Evolutionary conservation across 164 flowering plant species (phyloP).

Genomic region (Nymphaea thermarum): DNA sequence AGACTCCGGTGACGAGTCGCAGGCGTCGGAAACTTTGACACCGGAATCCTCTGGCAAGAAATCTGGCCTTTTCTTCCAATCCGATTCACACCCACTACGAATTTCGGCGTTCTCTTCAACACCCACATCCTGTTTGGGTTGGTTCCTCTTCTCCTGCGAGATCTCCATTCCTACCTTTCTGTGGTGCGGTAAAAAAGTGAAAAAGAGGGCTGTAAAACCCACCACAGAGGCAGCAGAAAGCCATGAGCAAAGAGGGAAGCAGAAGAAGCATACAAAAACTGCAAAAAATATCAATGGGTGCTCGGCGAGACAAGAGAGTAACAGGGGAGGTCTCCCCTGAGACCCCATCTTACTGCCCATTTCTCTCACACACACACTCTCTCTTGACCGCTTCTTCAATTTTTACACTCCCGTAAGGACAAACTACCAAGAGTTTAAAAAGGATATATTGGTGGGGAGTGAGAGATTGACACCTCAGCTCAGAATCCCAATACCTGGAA

Average conservation of each 20-base stretch:
- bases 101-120: neutral
- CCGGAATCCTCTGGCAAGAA: slow-evolving; percentile 33
- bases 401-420: neutral
- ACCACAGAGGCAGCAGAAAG: slow-evolving; percentile 22
- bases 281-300: slow-evolving; percentile 3
- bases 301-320: slow-evolving; percentile 2
- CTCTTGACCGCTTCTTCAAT: neutral
- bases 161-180: slow-evolving; percentile 15
- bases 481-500: neutral
- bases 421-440: neutral
- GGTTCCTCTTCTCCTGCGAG: slow-evolving; percentile 1
- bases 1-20: slow-evolving; percentile 12
- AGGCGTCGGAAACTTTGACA: slow-evolving; percentile 37
- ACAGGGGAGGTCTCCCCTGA: slow-evolving; percentile 1
- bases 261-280: slow-evolving; percentile 11
- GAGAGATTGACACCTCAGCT: neutral
- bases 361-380: neutral
- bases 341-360: neutral
- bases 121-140: slow-evolving; percentile 8
- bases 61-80: slow-evolving; percentile 27
- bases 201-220: slow-evolving; percentile 23
- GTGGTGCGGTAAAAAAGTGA: slow-evolving; percentile 12
- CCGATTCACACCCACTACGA: slow-evolving; percentile 21
- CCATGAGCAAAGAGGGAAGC: slow-evolving; percentile 15
- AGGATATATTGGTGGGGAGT: neutral